Base-by-base conservation (phyloP, 305 asterid genomes). In the Fraxinus xanthoxyloides region DNA sequence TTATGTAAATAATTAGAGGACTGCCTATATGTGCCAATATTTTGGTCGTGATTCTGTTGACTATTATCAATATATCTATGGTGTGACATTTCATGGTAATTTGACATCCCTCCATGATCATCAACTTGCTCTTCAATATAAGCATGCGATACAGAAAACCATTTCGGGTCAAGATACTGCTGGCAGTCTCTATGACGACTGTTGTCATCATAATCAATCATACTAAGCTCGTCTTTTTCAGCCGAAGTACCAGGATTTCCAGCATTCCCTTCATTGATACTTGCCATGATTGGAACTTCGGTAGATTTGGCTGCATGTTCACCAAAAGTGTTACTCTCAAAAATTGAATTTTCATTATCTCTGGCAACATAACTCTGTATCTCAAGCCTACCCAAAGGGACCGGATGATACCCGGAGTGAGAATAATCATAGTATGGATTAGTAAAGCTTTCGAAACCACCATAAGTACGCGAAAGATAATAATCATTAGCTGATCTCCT, bases 401-500 rank as follows among this genome's bases (percentile, higher is more conserved):
- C 48, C 2, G 78, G 83, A 70, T 76, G 90, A 79, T 89, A 79
- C 0, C 88, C 89, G 7, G 93, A 83, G 10, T 19, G 73, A 26
- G 92, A 87, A 61, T 69, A 67, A 24, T 89, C 91, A 2, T 86
- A 75, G 35, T 81, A 73, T 0, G 85, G 84, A 79, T 85, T 84
- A 7, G 74, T 51, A 61, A 82, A 83, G 77, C 84, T 86, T 12
- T 78, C 87, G 0, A 84, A 56, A 75, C 84, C 89, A 2, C 87
- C 89, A 31, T 77, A 21, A 72, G 89, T 81, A 26, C 85, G 89
- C 0, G 90, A 83, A 34, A 87, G 87, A 73, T 88, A 92, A 85
- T 91, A 94, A 59, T 92, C 97, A 3, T 92, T 93, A 0, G 97
- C 95, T 2, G 97, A 84, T 85, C 88, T 87, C 79, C 78, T 84